Percentiles rank a stretch among this genome's conserved stretches.
These are phyloP conservation scores for Strobilomyces dryophilus DNA, from an alignment of 768 basidiomycete species.

Conservation along the genomic window DNA sequence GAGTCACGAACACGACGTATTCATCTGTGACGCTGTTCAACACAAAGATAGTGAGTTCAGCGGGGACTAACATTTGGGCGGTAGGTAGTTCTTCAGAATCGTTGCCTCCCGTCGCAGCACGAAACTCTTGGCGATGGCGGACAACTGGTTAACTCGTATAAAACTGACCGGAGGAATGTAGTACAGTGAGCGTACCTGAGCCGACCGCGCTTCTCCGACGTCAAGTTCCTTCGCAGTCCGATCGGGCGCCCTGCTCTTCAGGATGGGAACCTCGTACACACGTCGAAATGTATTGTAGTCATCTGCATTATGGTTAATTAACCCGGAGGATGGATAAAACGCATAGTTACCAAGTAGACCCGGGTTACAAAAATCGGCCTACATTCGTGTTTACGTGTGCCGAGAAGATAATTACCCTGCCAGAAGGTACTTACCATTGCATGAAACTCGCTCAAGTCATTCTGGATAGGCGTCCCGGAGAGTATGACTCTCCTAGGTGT, in stretches of 20 bases:
- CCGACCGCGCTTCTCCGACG: conserved; percentile 69
- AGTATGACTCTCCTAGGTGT: conserved; percentile 82
- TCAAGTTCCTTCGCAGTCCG: conserved; percentile 70
- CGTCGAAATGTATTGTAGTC: conserved; percentile 72
- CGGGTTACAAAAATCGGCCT: conserved; percentile 95
- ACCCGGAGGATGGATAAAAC: not conserved
- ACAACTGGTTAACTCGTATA: conserved; percentile 44
- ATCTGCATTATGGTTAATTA: conserved; percentile 39
- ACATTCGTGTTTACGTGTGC: not conserved
- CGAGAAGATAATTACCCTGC: not conserved
- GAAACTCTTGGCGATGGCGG: conserved; percentile 76
- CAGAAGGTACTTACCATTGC: conserved; percentile 68
- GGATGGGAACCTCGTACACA: conserved; percentile 84
- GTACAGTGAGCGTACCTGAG: conserved; percentile 49
- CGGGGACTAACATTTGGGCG: conserved; percentile 74
- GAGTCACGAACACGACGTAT: conserved; percentile 96
- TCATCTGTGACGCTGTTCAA: conserved; percentile 56
- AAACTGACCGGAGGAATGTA: not conserved
- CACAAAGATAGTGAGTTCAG: not conserved
- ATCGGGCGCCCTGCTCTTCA: conserved; percentile 78
- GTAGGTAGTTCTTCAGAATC: conserved; percentile 77
- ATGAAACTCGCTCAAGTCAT: conserved; percentile 93
- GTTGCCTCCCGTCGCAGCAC: conserved; percentile 86
- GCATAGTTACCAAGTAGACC: conserved; percentile 64
- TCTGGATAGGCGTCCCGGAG: conserved; percentile 96